phyloP scores from a whole-genome alignment of 1,284 basidiomycete species.

The Phaffia rhodozyma region DNA sequence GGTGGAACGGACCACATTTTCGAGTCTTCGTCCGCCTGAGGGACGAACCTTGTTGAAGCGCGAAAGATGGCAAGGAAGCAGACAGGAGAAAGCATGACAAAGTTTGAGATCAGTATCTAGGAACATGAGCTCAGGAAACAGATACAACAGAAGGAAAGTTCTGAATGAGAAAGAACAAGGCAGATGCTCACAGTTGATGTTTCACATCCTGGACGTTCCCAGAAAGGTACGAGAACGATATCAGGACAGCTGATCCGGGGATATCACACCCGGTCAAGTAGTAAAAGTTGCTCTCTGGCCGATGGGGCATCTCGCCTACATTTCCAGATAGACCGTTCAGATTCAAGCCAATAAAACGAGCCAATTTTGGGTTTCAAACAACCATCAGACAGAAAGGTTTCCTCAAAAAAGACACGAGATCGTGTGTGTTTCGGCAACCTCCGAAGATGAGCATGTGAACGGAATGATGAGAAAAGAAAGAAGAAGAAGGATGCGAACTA shows the following conservation, averaged over 20 bases:
- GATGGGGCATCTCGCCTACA: slow-evolving; percentile 13
- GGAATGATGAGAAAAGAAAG: neutral
- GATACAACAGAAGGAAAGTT: neutral
- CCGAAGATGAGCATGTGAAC: too few relatives aligned
- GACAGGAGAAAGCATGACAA: neutral
- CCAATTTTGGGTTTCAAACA: neutral
- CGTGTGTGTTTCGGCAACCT: too few relatives aligned
- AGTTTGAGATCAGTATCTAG: neutral
- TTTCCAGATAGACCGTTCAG: neutral
- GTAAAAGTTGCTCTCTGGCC: slow-evolving; percentile 66
- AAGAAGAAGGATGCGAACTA: slow-evolving; percentile 58
- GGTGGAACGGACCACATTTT: slow-evolving; percentile 80
- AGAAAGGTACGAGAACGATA: slow-evolving; percentile 43
- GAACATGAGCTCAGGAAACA: neutral
- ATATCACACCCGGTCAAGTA: slow-evolving; percentile 69
- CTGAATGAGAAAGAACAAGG: neutral
- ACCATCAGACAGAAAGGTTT: neutral
- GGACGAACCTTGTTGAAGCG: slow-evolving; percentile 41
- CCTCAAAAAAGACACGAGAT: neutral
- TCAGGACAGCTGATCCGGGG: slow-evolving; percentile 54
- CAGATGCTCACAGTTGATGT: slow-evolving; percentile 39
- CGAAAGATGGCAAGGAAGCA: slow-evolving; percentile 3
- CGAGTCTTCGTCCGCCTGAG: slow-evolving; percentile 55
- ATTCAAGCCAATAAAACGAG: neutral
- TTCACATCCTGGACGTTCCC: slow-evolving; percentile 14